Base-by-base conservation (phyloP, 2,329 filamentous ascomycete genomes). In the Phoma sp. region DNA sequence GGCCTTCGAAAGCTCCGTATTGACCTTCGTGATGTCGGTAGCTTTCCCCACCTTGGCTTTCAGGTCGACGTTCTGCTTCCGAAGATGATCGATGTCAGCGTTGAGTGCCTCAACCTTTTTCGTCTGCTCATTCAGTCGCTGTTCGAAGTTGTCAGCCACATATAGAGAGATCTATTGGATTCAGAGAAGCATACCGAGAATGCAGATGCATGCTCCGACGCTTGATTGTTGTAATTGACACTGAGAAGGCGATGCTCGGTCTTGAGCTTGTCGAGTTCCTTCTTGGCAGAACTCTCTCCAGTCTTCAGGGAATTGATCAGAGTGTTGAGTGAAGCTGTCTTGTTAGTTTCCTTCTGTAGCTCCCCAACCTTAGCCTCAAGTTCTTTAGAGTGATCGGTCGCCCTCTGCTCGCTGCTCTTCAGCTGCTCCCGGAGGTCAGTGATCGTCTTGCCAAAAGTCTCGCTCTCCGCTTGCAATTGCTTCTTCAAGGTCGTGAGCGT, bases 161-260 rank as follows among this genome's bases (percentile, higher is more conserved):
- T 20, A 18, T 15, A 12, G 30, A 17, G n/a, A 25, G 25, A 11
- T 14, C 11, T 5, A 14, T 18, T 2, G 6, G n/a, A n/a, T n/a
- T n/a, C n/a, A 17, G 17, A 4, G 7, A 11, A 12, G 52, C 61
- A 9, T 61, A 72, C 68, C 36, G 26, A 51, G 23, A 65, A 65
- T 10, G 53, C 29, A 11, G 55, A 58, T 6, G 59, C 57, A 51
- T 65, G 63, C 45, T 69, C 69, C n/a, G 34, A 23, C 17, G 61
- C 32, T 48, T 67, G 65, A 17, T 60, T 55, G 14, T 37, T 53
- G 45, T 64, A 69, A 38, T 68, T 72, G 29, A 62, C 54, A 5
- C 56, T 49, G 21, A 64, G 30, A 7, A 42, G 15, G 14, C 55
- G 62, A 33, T 58, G 51, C 32, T 67, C 63, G 3, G 47, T 38